phyloP scores from a whole-genome alignment of 2,329 filamentous ascomycete species.

The Colletotrichum euphorbiae region DNA sequence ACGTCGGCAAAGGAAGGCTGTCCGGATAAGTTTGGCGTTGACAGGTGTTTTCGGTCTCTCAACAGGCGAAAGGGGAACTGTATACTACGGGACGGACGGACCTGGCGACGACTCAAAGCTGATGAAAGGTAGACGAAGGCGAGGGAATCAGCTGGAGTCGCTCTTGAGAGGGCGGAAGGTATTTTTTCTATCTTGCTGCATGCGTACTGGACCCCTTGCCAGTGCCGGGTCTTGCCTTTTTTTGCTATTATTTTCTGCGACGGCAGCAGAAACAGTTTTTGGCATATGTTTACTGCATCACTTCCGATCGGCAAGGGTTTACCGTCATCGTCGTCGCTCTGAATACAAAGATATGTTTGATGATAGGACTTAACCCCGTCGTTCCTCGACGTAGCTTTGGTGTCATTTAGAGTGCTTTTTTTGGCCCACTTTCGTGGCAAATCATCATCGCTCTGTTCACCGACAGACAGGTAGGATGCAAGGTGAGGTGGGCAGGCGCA shows the following conservation, averaged over 20 bases:
- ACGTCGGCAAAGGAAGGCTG: slow-evolving; percentile 38
- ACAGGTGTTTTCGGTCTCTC: slow-evolving; percentile 37
- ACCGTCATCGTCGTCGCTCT: slow-evolving; percentile 3
- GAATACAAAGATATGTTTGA: slow-evolving; percentile 22
- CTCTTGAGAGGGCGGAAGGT: neutral
- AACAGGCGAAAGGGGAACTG: slow-evolving; percentile 39
- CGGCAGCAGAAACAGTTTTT: slow-evolving; percentile 7
- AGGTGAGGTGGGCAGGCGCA: neutral
- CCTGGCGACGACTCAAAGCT: slow-evolving; percentile 6
- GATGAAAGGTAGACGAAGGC: slow-evolving; percentile 5
- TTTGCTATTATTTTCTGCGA: slow-evolving; percentile 4
- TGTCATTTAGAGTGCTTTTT: neutral
- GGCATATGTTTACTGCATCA: slow-evolving; percentile 15
- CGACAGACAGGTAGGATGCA: neutral
- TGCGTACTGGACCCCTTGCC: slow-evolving; percentile 6
- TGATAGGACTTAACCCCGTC: neutral
- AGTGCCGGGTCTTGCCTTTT: slow-evolving; percentile 9
- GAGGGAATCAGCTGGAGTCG: slow-evolving; percentile 1
- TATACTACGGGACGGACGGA: slow-evolving; percentile 33
- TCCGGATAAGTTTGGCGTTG: slow-evolving; percentile 35
- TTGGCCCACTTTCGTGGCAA: neutral
- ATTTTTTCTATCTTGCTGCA: slow-evolving; percentile 26
- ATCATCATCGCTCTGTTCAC: neutral
- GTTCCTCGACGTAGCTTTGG: too few species aligned
- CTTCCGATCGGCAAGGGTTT: slow-evolving; percentile 7